These are phyloP conservation scores for Keithomyces neogunnii DNA, from an alignment of 2,329 filamentous ascomycete genomes.

Conservation along the genomic window DNA sequence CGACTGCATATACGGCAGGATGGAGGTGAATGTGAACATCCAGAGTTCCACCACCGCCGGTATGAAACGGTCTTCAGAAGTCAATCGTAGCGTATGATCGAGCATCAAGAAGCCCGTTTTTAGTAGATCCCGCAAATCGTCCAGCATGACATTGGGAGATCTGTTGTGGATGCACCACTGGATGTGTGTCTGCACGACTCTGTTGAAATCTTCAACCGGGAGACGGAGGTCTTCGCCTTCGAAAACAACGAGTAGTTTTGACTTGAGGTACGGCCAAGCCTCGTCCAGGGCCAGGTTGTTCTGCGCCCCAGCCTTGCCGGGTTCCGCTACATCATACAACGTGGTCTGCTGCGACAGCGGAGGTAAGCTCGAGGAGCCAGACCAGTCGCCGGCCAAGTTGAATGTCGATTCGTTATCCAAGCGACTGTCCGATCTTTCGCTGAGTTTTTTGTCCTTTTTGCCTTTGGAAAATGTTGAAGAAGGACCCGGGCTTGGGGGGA, in stretches of 20 bases:
- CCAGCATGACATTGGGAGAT: conserved; percentile 60
- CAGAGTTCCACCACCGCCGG: conserved; percentile 87
- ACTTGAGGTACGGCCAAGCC: conserved; percentile 74
- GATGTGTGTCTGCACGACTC: conserved; percentile 69
- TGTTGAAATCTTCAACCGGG: conserved; percentile 79
- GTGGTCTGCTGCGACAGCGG: conserved; percentile 34
- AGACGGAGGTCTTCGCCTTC: conserved; percentile 71
- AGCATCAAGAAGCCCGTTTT: conserved; percentile 77
- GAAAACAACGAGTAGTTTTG: conserved; percentile 68
- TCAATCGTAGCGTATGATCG: conserved; percentile 70
- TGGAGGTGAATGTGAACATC: conserved; percentile 84
- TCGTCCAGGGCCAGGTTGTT: conserved; percentile 68
- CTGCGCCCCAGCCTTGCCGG: conserved; percentile 47
- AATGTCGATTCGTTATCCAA: conserved; percentile 44
- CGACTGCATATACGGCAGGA: conserved; percentile 89
- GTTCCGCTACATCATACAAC: conserved; percentile 46
- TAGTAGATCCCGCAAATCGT: conserved; percentile 68
- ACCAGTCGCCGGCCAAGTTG: conserved; percentile 37
- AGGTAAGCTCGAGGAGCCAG: conserved; percentile 43
- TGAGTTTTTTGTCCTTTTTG: conserved; percentile 78
- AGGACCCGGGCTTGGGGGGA: conserved; percentile 63
- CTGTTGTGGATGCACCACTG: conserved; percentile 69
- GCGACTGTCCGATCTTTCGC: conserved; percentile 49
- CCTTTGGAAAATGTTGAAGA: conserved; percentile 67
- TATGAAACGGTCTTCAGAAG: conserved; percentile 81